These are phyloP conservation scores for Canna indica DNA, from an alignment of 176 grass and related monocot genomes.

Conservation along the genomic window DNA sequence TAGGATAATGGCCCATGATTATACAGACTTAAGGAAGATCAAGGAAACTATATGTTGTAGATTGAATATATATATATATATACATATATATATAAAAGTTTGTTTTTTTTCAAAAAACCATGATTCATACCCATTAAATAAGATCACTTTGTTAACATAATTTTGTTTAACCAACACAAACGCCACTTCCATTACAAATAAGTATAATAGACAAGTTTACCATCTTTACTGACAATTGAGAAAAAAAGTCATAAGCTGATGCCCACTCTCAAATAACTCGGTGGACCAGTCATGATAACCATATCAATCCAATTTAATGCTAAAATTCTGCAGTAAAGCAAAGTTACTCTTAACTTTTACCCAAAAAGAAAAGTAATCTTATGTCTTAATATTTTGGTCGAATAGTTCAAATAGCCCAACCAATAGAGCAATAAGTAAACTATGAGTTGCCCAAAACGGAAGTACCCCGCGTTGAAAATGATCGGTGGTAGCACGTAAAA, in stretches of 20 bases:
- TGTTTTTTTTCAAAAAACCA: too few species aligned
- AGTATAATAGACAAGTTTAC: neutral
- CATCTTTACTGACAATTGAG: neutral
- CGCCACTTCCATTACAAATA: too few species aligned
- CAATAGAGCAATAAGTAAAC: neutral
- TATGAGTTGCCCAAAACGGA: neutral
- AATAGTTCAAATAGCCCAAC: neutral
- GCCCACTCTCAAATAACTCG: neutral
- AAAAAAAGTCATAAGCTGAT: neutral
- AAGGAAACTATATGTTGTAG: neutral
- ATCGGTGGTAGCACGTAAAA: conserved; percentile 94
- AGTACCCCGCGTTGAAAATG: conserved; percentile 95
- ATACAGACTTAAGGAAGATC: neutral
- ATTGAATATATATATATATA: too few species aligned
- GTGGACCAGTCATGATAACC: too few species aligned
- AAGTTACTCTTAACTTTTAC: neutral
- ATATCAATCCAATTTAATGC: neutral
- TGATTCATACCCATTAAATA: neutral
- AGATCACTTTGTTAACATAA: neutral
- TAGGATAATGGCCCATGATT: neutral
- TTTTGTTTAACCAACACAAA: neutral
- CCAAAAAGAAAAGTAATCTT: too few species aligned
- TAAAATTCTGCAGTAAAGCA: neutral
- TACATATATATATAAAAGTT: too few species aligned
- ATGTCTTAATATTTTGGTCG: too few species aligned